Base-by-base conservation (phyloP, 169 alveolate species). In the Plasmodium fragile region DNA sequence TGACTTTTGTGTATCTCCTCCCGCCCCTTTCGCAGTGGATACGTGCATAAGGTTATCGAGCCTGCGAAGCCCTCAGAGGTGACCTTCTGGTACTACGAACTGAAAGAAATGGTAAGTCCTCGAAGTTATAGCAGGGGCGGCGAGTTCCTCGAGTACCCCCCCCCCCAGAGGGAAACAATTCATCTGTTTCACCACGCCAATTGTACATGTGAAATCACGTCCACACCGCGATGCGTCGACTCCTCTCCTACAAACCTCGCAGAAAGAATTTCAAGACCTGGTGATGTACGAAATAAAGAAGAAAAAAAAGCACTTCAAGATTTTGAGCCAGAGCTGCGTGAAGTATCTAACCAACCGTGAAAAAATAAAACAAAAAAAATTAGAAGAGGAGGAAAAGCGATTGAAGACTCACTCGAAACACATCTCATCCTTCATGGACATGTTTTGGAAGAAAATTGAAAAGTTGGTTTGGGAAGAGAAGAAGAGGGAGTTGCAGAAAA, bases 391-490 rank as follows among this genome's bases (percentile, higher is more conserved):
- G 28, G 92, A 92, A 45, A 93, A 93, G 69, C 39, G 89, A 53
- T 55, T 92, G 82, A 70, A 70, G 75, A 7, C 72, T 0, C 87
- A 94, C 28, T 85, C 93, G 18, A 95, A 95, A 71, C 92, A 90
- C 36, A 92, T 96, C 53, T 78, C 96, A 11, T 87, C 83, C 55
- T 81, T 71, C 52, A 91, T 96, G 70, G 96, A 92, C 32, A n/a
- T 96, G 5, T 96, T 92, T 92, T 96, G 97, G 97, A 95, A 93
- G 75, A 96, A 96, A 83, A 96, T 96, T 7, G 97, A 96, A 49
- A 73, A 85, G 72, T 75, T 96, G 18, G 97, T 96, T 4, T 96
- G 97, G 97, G 97, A 96, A 75, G 95, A 95, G 34, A 83, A 95
- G 80, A 96, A 96, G 75, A 69, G 93, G 34, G 97, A 96, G 52